These are phyloP conservation scores for Scheffersomyces parashehatae DNA, from an alignment of 1,139 yeast genomes.

Conservation along the genomic window DNA sequence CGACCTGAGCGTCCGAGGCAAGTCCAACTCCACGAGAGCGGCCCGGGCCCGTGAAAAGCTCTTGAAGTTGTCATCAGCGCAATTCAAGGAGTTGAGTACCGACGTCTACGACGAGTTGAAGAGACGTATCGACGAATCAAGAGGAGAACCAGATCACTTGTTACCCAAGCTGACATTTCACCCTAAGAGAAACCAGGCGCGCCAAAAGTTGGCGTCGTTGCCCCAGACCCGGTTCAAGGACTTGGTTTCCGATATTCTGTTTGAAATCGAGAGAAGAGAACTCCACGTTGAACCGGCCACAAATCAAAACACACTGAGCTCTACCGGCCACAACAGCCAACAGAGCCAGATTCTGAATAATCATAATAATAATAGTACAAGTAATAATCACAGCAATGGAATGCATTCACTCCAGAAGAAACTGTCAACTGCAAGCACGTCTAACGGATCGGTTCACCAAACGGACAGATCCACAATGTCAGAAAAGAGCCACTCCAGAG, in stretches of 20 bases:
- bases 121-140: constrained; percentile 61
- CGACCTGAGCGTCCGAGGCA: constrained; percentile 43
- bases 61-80: constrained; percentile 76
- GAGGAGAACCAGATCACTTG: constrained; percentile 62
- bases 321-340: constrained; percentile 1
- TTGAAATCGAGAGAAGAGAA: constrained; percentile 80
- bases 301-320: neutral
- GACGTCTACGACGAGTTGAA: constrained; percentile 91
- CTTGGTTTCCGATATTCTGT: constrained; percentile 84
- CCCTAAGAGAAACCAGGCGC: constrained; percentile 92
- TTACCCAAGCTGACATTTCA: constrained; percentile 77
- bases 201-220: constrained; percentile 85
- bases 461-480: constrained; percentile 1
- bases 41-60: constrained; percentile 84
- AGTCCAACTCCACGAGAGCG: constrained; percentile 57
- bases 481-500: neutral
- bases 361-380: constrained; percentile 3
- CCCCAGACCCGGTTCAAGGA: constrained; percentile 85
- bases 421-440: neutral
- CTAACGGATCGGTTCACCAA: neutral
- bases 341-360: constrained; percentile 1
- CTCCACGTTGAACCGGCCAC: constrained; percentile 34
- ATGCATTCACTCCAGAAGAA: neutral
- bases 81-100: constrained; percentile 84
- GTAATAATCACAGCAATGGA: constrained; percentile 1